A percentile compares a stretch with the other conserved stretches of the same genome.
These are phyloP conservation scores for Trichomonascaceae sp. DNA, from an alignment of 1,139 yeast species.

Conservation along the genomic window DNA sequence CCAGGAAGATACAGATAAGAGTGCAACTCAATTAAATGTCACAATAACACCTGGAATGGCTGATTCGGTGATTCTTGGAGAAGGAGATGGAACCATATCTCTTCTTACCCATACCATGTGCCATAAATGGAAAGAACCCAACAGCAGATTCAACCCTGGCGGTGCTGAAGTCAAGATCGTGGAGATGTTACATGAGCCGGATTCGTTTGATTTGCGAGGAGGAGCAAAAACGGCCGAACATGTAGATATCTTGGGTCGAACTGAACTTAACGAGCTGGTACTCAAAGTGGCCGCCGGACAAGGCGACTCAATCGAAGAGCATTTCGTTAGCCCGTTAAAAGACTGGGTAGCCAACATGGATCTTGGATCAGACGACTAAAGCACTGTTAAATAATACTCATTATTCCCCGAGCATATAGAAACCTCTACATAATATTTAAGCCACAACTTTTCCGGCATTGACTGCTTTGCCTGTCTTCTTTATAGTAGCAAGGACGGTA, in stretches of 20 bases:
- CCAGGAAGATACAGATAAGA: constrained; percentile 52
- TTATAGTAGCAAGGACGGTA: constrained; percentile 67
- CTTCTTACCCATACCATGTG: constrained; percentile 71
- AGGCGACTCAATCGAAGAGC: constrained; percentile 59
- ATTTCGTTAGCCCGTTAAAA: constrained; percentile 52
- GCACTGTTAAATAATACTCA: background rate
- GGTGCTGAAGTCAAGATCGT: constrained; percentile 66
- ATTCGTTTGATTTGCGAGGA: constrained; percentile 87
- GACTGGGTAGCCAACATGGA: constrained; percentile 51
- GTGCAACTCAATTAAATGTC: constrained; percentile 48
- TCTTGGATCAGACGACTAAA: constrained; percentile 25
- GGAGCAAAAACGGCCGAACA: constrained; percentile 98
- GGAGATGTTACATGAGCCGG: constrained; percentile 91
- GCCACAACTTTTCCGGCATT: constrained; percentile 48
- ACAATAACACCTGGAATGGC: constrained; percentile 58
- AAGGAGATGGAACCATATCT: constrained; percentile 96
- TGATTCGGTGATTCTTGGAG: constrained; percentile 69
- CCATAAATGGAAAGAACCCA: constrained; percentile 78
- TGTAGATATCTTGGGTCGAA: constrained; percentile 91
- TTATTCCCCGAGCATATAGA: background rate
- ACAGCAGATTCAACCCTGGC: constrained; percentile 77
- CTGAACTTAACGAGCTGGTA: constrained; percentile 81
- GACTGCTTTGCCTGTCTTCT: constrained; percentile 88
- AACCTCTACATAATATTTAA: constrained; percentile 12
- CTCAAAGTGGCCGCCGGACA: constrained; percentile 76